These are phyloP conservation scores for Trichoderma reesei DNA, from an alignment of 495 filamentous ascomycete genomes.

Conservation along the genomic window DNA sequence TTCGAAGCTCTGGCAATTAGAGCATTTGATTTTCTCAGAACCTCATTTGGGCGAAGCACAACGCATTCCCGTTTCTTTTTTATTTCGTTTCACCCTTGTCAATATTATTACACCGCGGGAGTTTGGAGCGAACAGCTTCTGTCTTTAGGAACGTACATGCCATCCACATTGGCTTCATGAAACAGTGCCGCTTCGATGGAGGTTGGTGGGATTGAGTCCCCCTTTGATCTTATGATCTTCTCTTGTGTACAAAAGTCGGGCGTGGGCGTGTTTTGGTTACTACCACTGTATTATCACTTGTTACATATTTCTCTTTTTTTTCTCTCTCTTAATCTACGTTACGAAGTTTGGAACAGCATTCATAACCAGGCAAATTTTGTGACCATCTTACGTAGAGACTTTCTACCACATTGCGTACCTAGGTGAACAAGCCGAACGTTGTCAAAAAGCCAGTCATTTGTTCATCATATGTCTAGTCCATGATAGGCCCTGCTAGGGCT, in stretches of 20 bases:
- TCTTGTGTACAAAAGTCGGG: neutral
- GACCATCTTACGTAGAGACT: neutral
- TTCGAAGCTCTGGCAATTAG: constrained; percentile 3
- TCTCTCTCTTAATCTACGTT: neutral
- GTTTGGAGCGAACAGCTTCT: too few species aligned
- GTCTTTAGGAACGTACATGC: too few species aligned
- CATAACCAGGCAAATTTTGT: neutral
- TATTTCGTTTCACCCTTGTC: neutral
- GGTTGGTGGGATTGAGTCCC: neutral
- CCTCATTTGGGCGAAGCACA: too few species aligned
- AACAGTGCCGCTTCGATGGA: neutral
- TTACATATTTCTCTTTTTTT: too few species aligned
- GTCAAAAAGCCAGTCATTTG: neutral
- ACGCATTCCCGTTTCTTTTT: too few species aligned
- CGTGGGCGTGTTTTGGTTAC: neutral
- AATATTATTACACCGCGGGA: too few species aligned
- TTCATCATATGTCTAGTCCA: too few species aligned
- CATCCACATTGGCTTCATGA: neutral
- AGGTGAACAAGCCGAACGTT: neutral
- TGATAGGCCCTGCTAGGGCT: too few species aligned
- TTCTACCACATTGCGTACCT: neutral
- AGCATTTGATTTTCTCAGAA: too few species aligned
- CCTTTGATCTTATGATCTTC: too few species aligned
- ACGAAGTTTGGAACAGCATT: neutral
- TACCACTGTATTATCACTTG: neutral